phyloP scores from a whole-genome alignment of 352 stramenopile genomes.

The Globisporangium iwayamae region DNA sequence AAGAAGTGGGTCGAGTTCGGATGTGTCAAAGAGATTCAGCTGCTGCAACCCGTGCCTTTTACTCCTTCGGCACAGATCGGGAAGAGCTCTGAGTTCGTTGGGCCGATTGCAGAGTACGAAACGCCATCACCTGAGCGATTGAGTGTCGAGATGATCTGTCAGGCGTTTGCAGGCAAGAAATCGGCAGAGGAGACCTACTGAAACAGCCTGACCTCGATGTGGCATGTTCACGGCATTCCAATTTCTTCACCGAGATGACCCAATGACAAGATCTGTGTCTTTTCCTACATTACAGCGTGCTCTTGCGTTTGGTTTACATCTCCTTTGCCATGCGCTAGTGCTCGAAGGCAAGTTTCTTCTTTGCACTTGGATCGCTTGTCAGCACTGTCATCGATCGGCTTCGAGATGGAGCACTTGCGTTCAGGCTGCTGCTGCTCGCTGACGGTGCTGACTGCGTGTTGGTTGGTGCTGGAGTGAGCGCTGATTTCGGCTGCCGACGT shows the following conservation, averaged over 20 bases:
- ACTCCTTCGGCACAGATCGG: not conserved
- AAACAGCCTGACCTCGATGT: not conserved
- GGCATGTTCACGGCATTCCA: too few relatives aligned
- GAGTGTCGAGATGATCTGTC: constrained; percentile 22
- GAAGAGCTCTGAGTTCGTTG: constrained; percentile 19
- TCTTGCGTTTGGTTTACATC: too few relatives aligned
- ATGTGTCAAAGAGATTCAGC: constrained; percentile 27
- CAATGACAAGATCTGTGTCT: too few relatives aligned
- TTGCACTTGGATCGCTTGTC: constrained; percentile 23
- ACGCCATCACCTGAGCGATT: constrained; percentile 9
- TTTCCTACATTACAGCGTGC: too few relatives aligned
- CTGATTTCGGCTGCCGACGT: constrained; percentile 28
- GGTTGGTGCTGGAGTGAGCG: constrained; percentile 24
- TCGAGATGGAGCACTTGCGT: constrained; percentile 22
- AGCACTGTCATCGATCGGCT: constrained; percentile 37
- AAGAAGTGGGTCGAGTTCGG: constrained; percentile 66
- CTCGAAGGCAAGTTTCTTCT: constrained; percentile 32
- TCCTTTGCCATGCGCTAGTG: constrained; percentile 11
- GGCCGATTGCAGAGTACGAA: constrained; percentile 29
- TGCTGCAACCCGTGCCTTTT: constrained; percentile 7
- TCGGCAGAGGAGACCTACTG: not conserved
- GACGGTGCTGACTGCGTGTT: constrained; percentile 17
- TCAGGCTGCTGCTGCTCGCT: constrained; percentile 12
- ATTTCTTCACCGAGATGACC: too few relatives aligned
- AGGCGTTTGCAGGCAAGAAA: constrained; percentile 10